A percentile compares a stretch with the other conserved stretches of the same genome.
phyloP scores from a whole-genome alignment of 2,329 filamentous ascomycete genomes.

The Penicillium sp. region DNA sequence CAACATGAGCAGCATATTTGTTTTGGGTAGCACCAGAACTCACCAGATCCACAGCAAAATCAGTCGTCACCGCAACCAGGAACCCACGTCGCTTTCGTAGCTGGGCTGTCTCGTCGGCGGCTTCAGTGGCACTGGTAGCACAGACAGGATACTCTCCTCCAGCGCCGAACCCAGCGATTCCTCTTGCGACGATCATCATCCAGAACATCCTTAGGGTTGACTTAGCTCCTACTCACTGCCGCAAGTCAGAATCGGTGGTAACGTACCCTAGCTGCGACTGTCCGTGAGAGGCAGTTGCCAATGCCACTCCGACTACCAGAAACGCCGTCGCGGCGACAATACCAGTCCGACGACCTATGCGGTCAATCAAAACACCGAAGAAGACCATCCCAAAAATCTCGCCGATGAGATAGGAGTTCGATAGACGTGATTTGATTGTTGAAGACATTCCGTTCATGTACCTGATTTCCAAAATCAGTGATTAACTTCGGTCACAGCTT shows the following conservation, averaged over 20 bases:
- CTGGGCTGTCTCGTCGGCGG: constrained; percentile 25
- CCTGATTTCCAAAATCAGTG: constrained; percentile 3
- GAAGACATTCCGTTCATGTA: constrained; percentile 35
- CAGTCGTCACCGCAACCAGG: constrained; percentile 27
- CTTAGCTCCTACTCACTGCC: neutral
- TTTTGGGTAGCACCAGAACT: neutral
- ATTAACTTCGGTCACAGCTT: neutral
- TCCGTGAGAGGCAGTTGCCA: constrained; percentile 52
- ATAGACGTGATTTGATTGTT: constrained; percentile 53
- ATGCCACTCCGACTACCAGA: constrained; percentile 49
- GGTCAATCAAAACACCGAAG: constrained; percentile 55
- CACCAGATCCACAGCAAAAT: constrained; percentile 29
- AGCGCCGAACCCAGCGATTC: constrained; percentile 40
- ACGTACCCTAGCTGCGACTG: constrained; percentile 34
- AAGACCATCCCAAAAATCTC: constrained; percentile 59
- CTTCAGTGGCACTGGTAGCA: constrained; percentile 27
- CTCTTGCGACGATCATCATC: constrained; percentile 49
- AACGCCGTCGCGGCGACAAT: constrained; percentile 51
- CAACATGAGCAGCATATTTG: neutral
- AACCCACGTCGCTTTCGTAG: constrained; percentile 28
- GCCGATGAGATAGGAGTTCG: constrained; percentile 59
- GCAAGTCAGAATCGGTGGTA: too few relatives aligned
- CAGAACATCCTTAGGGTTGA: constrained; percentile 43
- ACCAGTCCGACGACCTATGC: constrained; percentile 53
- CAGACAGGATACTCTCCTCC: constrained; percentile 42